phyloP scores from a whole-genome alignment of 495 filamentous ascomycete genomes.

The Hyaloscypha hepaticicola region DNA sequence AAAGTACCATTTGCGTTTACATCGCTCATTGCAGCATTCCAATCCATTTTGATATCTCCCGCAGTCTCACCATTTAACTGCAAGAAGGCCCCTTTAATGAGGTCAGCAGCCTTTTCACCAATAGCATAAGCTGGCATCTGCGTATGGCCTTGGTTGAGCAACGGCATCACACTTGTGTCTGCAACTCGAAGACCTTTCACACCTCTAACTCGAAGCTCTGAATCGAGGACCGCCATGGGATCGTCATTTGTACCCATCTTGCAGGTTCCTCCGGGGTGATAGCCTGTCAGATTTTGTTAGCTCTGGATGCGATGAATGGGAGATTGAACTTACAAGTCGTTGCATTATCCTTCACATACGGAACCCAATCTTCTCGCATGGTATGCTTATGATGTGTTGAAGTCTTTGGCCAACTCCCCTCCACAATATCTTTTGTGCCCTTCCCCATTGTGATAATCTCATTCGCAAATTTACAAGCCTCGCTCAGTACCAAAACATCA shows the following conservation, averaged over 20 bases:
- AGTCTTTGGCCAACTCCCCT: constrained; percentile 51
- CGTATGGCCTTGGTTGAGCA: constrained; percentile 29
- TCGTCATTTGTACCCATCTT: constrained; percentile 56
- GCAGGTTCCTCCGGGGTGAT: constrained; percentile 30
- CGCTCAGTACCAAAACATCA: constrained; percentile 48
- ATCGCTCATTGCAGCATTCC: neutral
- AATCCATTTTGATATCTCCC: neutral
- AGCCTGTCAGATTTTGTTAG: constrained; percentile 19
- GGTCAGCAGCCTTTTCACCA: constrained; percentile 61
- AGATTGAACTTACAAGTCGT: constrained; percentile 46
- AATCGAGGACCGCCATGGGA: constrained; percentile 57
- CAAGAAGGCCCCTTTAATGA: constrained; percentile 36
- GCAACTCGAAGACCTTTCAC: constrained; percentile 42
- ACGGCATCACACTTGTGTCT: constrained; percentile 41
- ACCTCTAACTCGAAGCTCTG: constrained; percentile 55
- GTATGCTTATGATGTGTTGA: constrained; percentile 47
- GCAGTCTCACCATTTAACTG: neutral
- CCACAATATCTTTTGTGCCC: constrained; percentile 55
- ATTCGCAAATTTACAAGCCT: constrained; percentile 51
- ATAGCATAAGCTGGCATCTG: constrained; percentile 60
- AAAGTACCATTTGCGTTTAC: neutral
- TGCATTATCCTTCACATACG: constrained; percentile 49
- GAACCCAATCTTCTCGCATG: constrained; percentile 49
- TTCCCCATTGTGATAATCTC: constrained; percentile 53
- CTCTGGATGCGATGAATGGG: neutral